Evolutionary conservation across 75 land plant genomes (phyloP).

Genomic region (Pinus taeda): DNA sequence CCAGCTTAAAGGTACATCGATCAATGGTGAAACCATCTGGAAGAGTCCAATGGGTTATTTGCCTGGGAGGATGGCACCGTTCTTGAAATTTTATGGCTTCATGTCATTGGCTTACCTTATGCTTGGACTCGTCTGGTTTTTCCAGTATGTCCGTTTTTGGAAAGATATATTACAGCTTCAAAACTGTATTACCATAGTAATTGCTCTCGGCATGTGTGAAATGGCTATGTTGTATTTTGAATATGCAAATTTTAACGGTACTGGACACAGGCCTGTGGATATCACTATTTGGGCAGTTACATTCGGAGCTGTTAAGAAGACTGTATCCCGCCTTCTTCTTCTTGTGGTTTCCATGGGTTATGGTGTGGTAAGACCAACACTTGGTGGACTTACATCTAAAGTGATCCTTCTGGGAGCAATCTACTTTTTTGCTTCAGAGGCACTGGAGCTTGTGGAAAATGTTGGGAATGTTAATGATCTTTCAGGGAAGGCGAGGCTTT

Average conservation of each 20-base stretch:
- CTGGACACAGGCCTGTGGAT: slow-evolving; percentile 40
- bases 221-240: slow-evolving; percentile 60
- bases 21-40: slow-evolving; percentile 44
- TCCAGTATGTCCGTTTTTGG: slow-evolving; percentile 41
- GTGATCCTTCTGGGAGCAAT: slow-evolving; percentile 27
- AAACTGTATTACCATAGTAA: slow-evolving; percentile 38
- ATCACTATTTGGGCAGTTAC: slow-evolving; percentile 55
- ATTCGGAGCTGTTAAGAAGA: slow-evolving; percentile 50
- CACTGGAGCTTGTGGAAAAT: slow-evolving; percentile 44
- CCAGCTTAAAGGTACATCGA: slow-evolving; percentile 19
- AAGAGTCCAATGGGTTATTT: slow-evolving; percentile 44
- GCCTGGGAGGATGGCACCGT: slow-evolving; percentile 54
- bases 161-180: slow-evolving; percentile 44
- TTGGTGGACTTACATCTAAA: slow-evolving; percentile 38
- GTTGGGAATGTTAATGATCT: slow-evolving; percentile 43
- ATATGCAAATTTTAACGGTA: slow-evolving; percentile 43
- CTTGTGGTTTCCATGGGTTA: slow-evolving; percentile 55
- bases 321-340: slow-evolving; percentile 44
- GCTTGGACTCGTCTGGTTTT: slow-evolving; percentile 46
- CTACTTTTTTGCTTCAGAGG: slow-evolving; percentile 39
- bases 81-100: slow-evolving; percentile 38
- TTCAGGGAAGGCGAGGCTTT: slow-evolving; percentile 30
- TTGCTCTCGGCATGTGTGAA: slow-evolving; percentile 53
- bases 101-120: slow-evolving; percentile 49
- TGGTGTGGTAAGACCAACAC: slow-evolving; percentile 45